Evolutionary conservation across 371 early-diverging fungal genomes (phyloP).

Genomic region (Apophysomyces elegans): DNA sequence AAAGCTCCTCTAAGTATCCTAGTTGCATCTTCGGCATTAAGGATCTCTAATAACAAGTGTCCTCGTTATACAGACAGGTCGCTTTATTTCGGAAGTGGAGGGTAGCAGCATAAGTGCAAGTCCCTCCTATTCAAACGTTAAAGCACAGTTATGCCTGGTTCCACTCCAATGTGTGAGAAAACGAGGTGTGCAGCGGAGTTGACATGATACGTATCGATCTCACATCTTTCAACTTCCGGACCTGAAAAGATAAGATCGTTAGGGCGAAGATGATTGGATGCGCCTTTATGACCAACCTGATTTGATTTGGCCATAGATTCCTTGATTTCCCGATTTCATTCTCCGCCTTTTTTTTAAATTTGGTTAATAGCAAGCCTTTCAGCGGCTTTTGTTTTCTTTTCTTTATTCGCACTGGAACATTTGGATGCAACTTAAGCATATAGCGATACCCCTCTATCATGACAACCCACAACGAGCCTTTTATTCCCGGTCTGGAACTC

Average conservation of each 20-base stretch:
- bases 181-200: too few relatives aligned
- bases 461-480: slow-evolving; percentile 12
- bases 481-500: slow-evolving; percentile 25
- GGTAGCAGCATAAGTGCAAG: too few relatives aligned
- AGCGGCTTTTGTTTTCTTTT: slow-evolving; percentile 4
- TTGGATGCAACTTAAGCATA: slow-evolving; percentile 3
- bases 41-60: too few relatives aligned
- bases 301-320: slow-evolving; percentile 2
- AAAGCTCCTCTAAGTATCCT: too few relatives aligned
- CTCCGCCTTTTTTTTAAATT: slow-evolving; percentile 5
- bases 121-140: too few relatives aligned
- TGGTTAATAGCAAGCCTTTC: not conserved
- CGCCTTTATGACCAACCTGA: not conserved
- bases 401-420: slow-evolving; percentile 10
- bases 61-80: too few relatives aligned
- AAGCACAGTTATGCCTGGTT: too few relatives aligned
- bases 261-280: not conserved
- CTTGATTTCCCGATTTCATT: slow-evolving; percentile 3
- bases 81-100: too few relatives aligned
- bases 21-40: too few relatives aligned
- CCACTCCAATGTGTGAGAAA: too few relatives aligned
- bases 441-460: slow-evolving; percentile 1
- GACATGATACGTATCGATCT: too few relatives aligned
- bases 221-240: not conserved
- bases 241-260: slow-evolving; percentile 1